Base-by-base conservation (phyloP, 805 yeast genomes). In the Wickerhamiella galacta region DNA sequence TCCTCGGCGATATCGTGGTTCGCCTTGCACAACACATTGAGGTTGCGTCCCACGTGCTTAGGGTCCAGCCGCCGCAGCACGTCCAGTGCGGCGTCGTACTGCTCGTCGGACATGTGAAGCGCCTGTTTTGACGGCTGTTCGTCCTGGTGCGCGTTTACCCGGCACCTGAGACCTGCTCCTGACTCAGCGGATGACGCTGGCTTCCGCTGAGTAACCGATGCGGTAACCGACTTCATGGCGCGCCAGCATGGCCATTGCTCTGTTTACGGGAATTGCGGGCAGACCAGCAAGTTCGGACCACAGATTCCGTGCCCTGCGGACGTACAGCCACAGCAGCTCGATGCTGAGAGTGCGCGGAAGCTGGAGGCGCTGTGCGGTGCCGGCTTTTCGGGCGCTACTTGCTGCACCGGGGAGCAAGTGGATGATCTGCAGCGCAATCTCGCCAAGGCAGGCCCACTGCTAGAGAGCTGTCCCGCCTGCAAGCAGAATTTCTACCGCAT, bases 391-490 rank as follows among this genome's bases (percentile, higher is more conserved):
- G 51, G 62, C 2, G 52, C 57, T 3, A 64, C 75, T 2, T 87
- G 96, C 52, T 87, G 96, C 49, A 66, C 78, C 6, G 43, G 54
- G 16, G 69, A 58, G 12, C 95, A 85, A 48, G 46, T 57, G 17
- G 41, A 49, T 0, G 60, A 61, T 25, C 57, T 87, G 31, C 66
- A 66, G 42, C 57, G 62, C 23, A 75, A 74, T 45, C 52, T 78
- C 36, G 68, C 72, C 56, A 78, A 75, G 43, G 93, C 80, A 16
- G 92, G 76, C 41, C 71, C 80, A 1, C 52, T 81, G 36, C 75
- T 85, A 31, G 75, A 93, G 3, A 76, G 93, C 2, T 78, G 98
- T 53, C 95, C 95, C 2, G 96, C 98, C 0, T 87, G 98, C 52
- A 62, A 68, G 36, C 72, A 71, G 53, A 87, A 87, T 60, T 87